Base-by-base conservation (phyloP, 2,329 filamentous ascomycete genomes). In the Bipolaris oryzae region DNA sequence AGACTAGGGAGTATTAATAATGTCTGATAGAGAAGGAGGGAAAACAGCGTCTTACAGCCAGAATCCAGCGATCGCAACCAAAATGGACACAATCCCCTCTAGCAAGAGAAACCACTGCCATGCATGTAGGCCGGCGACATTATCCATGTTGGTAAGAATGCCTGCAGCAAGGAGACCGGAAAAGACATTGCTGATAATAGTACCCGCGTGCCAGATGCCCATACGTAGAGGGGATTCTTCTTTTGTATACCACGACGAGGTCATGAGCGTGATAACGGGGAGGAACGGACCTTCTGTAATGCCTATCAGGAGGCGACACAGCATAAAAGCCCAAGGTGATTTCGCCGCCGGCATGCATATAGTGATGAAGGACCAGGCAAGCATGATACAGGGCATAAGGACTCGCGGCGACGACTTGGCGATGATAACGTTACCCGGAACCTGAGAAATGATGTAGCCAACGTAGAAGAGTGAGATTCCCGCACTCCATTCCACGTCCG, bases 11-110 rank as follows among this genome's bases (percentile, higher is more conserved):
- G 28, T 31, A 10, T 31, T 11, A 31, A 31, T 13, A 13, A 11
- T 31, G 10, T 31, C 10, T 31, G 13, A 13, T 7, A 31, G 28
- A 31, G 28, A 31, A 31, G 10, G 10, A 4, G 10, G 1, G 9
- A 13, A 13, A 31, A 31, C 28, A 3, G 28, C 13, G 3, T 31
- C 28, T 31, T 31, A 31, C 10, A 78, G 65, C 21, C 76, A 74
- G 31, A 65, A 77, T 0, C 75, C 70, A 3, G 68, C 57, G 11
- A 77, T 55, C 11, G 72, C 75, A 11, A 77, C 68, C 1, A 73
- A 37, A 44, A 78, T 74, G 0, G 83, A 86, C 1, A 79, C 79
- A 2, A 86, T 79, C 1, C 85, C 85, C 64, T 87, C 85, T 78
- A 80, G 77, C 57, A 80, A 73, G 57, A 81, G 79, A 38, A 82